Conservation (phyloP, 2,329 filamentous ascomycete species). For the Colletotrichum sp. region DNA sequence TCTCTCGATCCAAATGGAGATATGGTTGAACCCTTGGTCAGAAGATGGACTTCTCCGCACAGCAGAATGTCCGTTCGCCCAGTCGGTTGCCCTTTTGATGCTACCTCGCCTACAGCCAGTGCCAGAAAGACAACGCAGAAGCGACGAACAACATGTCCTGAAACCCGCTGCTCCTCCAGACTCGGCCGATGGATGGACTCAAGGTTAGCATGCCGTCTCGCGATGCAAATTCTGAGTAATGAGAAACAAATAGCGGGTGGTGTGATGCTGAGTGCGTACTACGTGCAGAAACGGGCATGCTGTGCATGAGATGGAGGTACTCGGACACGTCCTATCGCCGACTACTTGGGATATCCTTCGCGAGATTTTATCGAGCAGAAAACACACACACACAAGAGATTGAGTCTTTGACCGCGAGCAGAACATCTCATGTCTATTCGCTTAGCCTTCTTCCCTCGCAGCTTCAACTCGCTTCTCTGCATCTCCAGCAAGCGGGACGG, state of each 20-base stretch:
- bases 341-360: background rate
- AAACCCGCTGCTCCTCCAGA: background rate
- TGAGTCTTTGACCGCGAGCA: background rate
- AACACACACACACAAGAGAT: background rate
- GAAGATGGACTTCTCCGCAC: background rate
- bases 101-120: background rate
- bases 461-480: background rate
- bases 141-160: background rate
- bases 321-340: constrained; percentile 4
- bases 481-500: background rate
- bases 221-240: background rate
- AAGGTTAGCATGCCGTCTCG: background rate
- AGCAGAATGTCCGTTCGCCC: background rate
- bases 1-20: background rate
- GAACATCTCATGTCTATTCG: background rate
- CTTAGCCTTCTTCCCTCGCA: background rate
- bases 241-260: background rate
- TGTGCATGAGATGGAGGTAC: background rate
- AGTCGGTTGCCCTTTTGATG: background rate
- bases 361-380: background rate
- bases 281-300: background rate
- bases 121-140: background rate
- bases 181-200: background rate
- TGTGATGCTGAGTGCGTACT: background rate
- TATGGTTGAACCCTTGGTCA: background rate